These are phyloP conservation scores for Saccharomycopsis fermentans DNA, from an alignment of 805 yeast genomes.

Conservation along the genomic window DNA sequence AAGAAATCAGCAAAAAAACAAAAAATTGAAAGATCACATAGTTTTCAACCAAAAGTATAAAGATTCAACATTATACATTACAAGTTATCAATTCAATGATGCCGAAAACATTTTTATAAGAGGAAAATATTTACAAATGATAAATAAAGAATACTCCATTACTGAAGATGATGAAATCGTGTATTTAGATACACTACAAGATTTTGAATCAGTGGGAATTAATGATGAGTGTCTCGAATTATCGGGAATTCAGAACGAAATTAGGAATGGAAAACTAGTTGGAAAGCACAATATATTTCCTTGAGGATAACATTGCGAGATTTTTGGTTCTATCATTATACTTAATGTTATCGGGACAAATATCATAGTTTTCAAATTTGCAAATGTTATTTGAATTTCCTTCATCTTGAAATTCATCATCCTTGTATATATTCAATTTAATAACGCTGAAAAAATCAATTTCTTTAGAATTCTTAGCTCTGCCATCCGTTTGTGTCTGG, in stretches of 20 bases:
- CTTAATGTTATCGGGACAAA: background rate
- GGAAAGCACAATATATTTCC: background rate
- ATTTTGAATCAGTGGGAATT: background rate
- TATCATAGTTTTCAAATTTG: background rate
- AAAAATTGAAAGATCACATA: background rate
- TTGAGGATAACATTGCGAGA: background rate
- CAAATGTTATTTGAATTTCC: background rate
- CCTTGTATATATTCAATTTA: background rate
- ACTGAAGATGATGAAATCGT: background rate
- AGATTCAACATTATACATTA: background rate
- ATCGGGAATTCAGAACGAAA: background rate
- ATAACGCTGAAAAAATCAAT: background rate
- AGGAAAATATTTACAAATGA: background rate
- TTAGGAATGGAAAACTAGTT: background rate
- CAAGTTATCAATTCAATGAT: background rate
- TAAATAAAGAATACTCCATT: conserved; percentile 4
- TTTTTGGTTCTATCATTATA: background rate
- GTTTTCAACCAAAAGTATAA: background rate
- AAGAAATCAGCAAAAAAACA: background rate
- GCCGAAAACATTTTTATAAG: background rate
- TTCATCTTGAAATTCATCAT: background rate
- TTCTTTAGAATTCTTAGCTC: background rate
- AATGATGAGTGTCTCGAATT: background rate
- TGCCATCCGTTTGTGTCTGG: background rate
- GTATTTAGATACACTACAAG: conserved; percentile 2